These are phyloP conservation scores for Podila minutissima DNA, from an alignment of 192 early-diverging fungal genomes.

Conservation along the genomic window DNA sequence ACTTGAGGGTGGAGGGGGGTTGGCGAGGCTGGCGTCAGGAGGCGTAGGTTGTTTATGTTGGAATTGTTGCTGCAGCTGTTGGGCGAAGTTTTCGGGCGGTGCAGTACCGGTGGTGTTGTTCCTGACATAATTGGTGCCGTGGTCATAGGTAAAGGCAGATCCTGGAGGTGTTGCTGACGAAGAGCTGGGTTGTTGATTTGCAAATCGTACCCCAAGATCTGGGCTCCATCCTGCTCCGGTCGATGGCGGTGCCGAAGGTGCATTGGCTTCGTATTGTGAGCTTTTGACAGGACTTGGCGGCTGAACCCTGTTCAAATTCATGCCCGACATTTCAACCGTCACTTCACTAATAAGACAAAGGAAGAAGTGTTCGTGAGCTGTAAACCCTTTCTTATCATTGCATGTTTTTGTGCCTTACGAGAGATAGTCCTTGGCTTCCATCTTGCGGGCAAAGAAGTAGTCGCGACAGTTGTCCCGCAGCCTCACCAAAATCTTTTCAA, in stretches of 20 bases:
- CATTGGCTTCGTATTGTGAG: conserved; percentile 35
- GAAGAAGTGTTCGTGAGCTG: background rate
- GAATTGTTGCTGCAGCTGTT: conserved; percentile 36
- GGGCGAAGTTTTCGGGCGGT: conserved; percentile 19
- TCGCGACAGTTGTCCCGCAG: conserved; percentile 73
- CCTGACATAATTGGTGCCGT: background rate
- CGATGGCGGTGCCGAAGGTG: conserved; percentile 9
- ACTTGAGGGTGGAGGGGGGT: background rate
- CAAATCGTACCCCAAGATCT: conserved; percentile 26
- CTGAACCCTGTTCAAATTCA: conserved; percentile 28
- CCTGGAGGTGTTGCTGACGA: conserved; percentile 1
- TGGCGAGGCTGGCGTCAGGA: background rate
- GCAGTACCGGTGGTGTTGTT: background rate
- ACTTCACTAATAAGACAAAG: conserved; percentile 18
- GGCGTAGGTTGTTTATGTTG: conserved; percentile 22
- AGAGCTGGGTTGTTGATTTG: background rate
- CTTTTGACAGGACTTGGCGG: conserved; percentile 14
- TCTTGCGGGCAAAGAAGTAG: conserved; percentile 72
- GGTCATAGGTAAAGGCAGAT: conserved; percentile 6
- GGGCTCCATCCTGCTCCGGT: conserved; percentile 30
- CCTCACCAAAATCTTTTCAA: conserved; percentile 69
- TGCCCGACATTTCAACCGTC: conserved; percentile 20
- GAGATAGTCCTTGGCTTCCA: conserved; percentile 69
- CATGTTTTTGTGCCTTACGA: conserved; percentile 28
- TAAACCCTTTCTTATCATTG: background rate